Evolutionary conservation across 1,284 basidiomycete species (phyloP).

Genomic region (Singerocomus inundabilis): DNA sequence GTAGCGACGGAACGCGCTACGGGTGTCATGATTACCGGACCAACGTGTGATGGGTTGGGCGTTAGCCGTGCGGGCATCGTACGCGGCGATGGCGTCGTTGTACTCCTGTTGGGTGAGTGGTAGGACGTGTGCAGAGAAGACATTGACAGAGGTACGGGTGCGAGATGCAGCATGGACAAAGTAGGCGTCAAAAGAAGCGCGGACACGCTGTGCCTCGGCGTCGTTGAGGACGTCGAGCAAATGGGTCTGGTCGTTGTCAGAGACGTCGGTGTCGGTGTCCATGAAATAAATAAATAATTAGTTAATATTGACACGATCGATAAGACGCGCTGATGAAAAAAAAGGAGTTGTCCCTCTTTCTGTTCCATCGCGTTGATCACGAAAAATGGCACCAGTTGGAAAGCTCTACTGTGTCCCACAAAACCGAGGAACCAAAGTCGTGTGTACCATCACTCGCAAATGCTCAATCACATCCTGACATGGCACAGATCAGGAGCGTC

Average conservation of each 20-base stretch:
- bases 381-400: slow-evolving; percentile 56
- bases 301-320: slow-evolving; percentile 27
- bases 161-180: slow-evolving; percentile 67
- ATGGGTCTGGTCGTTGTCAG: slow-evolving; percentile 27
- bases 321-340: slow-evolving; percentile 35
- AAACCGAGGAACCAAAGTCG: slow-evolving; percentile 48
- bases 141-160: slow-evolving; percentile 69
- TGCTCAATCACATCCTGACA: slow-evolving; percentile 4
- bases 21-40: slow-evolving; percentile 32
- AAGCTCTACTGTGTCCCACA: slow-evolving; percentile 56
- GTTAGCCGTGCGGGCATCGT: slow-evolving; percentile 27
- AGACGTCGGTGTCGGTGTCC: slow-evolving; percentile 30
- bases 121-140: slow-evolving; percentile 70
- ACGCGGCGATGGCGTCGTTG: slow-evolving; percentile 45
- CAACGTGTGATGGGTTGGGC: slow-evolving; percentile 31
- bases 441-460: slow-evolving; percentile 35
- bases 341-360: slow-evolving; percentile 5
- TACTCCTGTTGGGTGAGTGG: slow-evolving; percentile 68
- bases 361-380: slow-evolving; percentile 9
- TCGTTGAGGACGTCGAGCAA: slow-evolving; percentile 15
- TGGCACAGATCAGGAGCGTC: slow-evolving; percentile 61
- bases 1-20: slow-evolving; percentile 59
- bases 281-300: slow-evolving; percentile 23
- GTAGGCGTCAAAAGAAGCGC: slow-evolving; percentile 78
- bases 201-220: slow-evolving; percentile 10